These are phyloP conservation scores for Botrytis paeoniae DNA, from an alignment of 2,329 filamentous ascomycete genomes.

Conservation along the genomic window DNA sequence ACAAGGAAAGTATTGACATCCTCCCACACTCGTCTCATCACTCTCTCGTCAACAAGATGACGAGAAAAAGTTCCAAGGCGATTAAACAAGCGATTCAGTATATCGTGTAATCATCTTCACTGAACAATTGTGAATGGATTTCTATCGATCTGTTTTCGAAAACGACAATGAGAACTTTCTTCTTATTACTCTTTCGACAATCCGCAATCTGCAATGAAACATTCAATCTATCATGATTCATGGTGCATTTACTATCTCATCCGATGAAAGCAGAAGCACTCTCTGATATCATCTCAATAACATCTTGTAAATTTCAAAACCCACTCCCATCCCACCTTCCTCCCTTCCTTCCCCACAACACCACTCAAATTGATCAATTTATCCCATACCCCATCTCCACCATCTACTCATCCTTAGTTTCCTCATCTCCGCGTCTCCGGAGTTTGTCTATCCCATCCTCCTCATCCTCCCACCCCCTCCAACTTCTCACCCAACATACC, in stretches of 20 bases:
- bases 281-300: not conserved
- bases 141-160: not conserved
- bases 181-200: not conserved
- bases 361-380: not conserved
- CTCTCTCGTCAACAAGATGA: not conserved
- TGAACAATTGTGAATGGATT: too few species aligned
- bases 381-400: not conserved
- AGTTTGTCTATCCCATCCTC: too few species aligned
- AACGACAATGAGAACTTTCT: not conserved
- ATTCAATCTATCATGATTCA: accelerated
- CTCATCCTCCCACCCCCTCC: too few species aligned
- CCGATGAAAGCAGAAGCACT: not conserved
- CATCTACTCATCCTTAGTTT: not conserved
- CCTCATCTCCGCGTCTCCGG: too few species aligned
- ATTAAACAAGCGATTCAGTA: not conserved
- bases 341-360: not conserved
- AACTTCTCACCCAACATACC: not conserved
- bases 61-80: not conserved
- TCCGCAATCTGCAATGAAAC: not conserved
- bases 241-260: not conserved
- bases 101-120: not conserved
- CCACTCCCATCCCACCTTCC: not conserved
- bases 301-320: not conserved
- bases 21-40: not conserved
- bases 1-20: not conserved